Base-by-base conservation (phyloP, 1,284 basidiomycete genomes). In the Trametes pubescens region DNA sequence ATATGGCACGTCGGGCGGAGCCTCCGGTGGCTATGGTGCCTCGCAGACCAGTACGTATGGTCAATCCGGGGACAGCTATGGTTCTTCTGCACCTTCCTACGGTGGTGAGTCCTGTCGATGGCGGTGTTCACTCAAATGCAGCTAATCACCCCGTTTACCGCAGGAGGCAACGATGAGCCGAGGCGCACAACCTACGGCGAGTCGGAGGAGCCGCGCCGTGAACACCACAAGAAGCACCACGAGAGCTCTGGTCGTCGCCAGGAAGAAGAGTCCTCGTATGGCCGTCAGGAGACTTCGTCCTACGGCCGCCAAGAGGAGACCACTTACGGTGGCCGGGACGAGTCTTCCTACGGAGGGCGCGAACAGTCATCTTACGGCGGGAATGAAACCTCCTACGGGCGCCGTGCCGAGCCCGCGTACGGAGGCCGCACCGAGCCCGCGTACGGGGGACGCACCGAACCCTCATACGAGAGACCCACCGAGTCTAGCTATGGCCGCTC, bases 191-290 rank as follows among this genome's bases (percentile, higher is more conserved):
- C 40, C 14, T 68, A 66, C 18, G 66, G 66, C 22, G 57, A 51
- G 8, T 59, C 63, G 26, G 61, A 64, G 32, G 65, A 61, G 44
- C 49, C 57, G 16, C 61, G 48, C 21, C 60, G 60, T 10, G 60
- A 61, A 43, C 46, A 58, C n/a, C 51, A 56, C 46, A 61, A 59
- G 38, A 60, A 59, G 38, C 62, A 61, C 22, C 59, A 61, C 16
- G 49, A 64, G 32, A 37, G 57, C 21, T 62, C 56, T 14, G 57
- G 52, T 26, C 57, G 61, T 35, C 58, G 57, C 49, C 57, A 67
- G 46, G 59, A 65, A 43, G 58, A 53, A n/a, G 48, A 61, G 29
- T 13, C 56, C 14, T 49, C 59, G 6, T 55, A 61, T 32, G 63
- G 55, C 22, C 56, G 67, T 34, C 61, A 52, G 21, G 56, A 57